These are phyloP conservation scores for Eimeria tenella DNA, from an alignment of 169 alveolate species.

Conservation along the genomic window DNA sequence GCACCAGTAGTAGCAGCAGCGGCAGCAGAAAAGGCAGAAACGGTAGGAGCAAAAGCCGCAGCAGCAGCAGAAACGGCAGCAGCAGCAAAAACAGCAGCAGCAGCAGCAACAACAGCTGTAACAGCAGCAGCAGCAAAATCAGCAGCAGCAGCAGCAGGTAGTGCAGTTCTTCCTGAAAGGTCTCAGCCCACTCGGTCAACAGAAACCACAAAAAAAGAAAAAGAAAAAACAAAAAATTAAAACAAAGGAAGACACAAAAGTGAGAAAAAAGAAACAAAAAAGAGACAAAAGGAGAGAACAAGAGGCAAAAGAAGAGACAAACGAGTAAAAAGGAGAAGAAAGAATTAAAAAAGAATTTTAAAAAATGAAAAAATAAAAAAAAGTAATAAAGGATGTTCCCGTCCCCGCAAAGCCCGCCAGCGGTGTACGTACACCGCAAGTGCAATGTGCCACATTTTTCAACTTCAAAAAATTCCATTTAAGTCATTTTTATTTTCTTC, in stretches of 20 bases:
- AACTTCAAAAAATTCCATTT: not conserved
- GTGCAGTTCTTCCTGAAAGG: not conserved
- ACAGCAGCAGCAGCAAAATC: not conserved
- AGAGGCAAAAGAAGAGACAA: not conserved
- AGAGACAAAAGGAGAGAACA: no score
- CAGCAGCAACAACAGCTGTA: not conserved
- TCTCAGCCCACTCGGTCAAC: not conserved
- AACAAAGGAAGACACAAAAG: not conserved
- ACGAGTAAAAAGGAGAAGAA: no score
- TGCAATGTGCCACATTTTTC: not conserved
- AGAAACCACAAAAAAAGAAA: not conserved
- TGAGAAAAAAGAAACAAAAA: no score
- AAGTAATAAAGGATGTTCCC: not conserved
- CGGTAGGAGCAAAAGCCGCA: not conserved
- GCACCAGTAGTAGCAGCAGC: not conserved
- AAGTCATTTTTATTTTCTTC: not conserved
- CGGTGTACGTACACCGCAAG: not conserved
- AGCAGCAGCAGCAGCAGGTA: not conserved
- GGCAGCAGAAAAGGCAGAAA: not conserved
- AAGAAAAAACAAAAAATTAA: not conserved
- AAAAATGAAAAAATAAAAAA: not conserved
- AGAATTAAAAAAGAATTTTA: not conserved
- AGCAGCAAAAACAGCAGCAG: not conserved
- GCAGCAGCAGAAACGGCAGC: constrained; percentile 22
- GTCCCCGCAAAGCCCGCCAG: no score